These are phyloP conservation scores for Ogataea henricii DNA, from an alignment of 805 yeast genomes.

Conservation along the genomic window DNA sequence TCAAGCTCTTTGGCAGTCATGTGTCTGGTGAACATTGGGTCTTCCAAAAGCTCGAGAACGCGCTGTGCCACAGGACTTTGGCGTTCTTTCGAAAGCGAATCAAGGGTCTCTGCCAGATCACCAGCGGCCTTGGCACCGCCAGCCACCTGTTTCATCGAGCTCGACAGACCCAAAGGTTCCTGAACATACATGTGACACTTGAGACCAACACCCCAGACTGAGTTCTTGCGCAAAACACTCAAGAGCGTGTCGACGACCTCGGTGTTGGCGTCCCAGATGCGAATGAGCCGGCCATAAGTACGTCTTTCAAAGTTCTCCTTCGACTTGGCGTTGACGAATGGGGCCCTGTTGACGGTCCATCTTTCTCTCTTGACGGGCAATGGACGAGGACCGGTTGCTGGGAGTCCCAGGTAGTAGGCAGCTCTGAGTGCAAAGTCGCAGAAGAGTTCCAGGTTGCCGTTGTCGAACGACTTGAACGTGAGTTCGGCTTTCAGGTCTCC, in stretches of 20 bases:
- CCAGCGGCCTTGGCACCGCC: conserved; percentile 21
- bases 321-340: conserved; percentile 91
- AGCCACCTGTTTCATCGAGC: conserved; percentile 39
- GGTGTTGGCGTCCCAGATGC: conserved; percentile 81
- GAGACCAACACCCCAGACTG: conserved; percentile 80
- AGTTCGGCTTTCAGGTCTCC: conserved; percentile 81
- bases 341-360: conserved; percentile 92
- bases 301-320: conserved; percentile 92
- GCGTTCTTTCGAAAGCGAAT: conserved; percentile 25
- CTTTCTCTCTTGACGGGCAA: conserved; percentile 72
- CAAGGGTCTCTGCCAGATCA: conserved; percentile 28
- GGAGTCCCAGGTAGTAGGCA: conserved; percentile 87
- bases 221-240: conserved; percentile 73
- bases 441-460: conserved; percentile 69
- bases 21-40: conserved; percentile 68
- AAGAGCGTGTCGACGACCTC: conserved; percentile 83
- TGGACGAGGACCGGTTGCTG: conserved; percentile 73
- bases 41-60: conserved; percentile 69
- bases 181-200: conserved; percentile 65
- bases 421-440: conserved; percentile 87
- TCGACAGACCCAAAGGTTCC: conserved; percentile 49
- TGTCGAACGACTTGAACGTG: conserved; percentile 69
- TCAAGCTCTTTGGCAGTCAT: conserved; percentile 33
- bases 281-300: conserved; percentile 73
- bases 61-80: conserved; percentile 55